Evolutionary conservation across 371 early-diverging fungal genomes (phyloP), one percentile per base, ranked within the genome.

Genomic region (Circinella minor): DNA sequence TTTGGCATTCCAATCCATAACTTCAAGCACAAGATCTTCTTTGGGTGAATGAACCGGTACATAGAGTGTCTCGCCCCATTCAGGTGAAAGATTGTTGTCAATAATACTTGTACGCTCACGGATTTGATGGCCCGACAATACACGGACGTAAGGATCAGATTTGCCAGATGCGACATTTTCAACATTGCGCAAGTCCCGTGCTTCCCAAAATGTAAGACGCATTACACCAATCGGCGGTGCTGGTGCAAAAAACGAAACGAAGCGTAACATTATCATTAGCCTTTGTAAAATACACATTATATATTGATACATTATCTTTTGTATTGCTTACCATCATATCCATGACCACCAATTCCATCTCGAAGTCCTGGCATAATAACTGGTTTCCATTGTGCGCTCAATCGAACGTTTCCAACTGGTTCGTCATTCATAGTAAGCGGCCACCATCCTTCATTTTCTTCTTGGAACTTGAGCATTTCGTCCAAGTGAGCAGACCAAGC

Each of bases 51-150:
- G 90, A 38, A 94, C 83, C 1, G 91, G 85, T 9, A 95, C 77
- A 66, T 90, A 92, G 65, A 88, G 88, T 10, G 88, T 85, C 71
- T 95, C 93, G 68, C 96, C 92, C 95, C 96, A 98, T 64, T 90
- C 89, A 0, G 97, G 98, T 66, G 91, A 88, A 61, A 92, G 74
- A 62, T 90, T 90, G 66, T 86, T 86, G 38, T 88, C 83, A 61
- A 94, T 86, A 36, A 90, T 84, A 54, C 89, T 86, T 4, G 96
- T 94, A 36, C 82, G 76, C n/a, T 85, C 88, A 27, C 86, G 83
- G 36, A 83, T 86, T 75, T 82, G 90, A 68, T 78, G 87, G 15
- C 85, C 90, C 11, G 89, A 78, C 60, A 89, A 84, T 34, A 93
- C 86, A 18, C 84, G 79, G 27, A 93, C 88, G 74, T 93, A 96